Evolutionary conservation across 106 monocot genomes (phyloP).

Genomic region (Iris macrosiphon): DNA sequence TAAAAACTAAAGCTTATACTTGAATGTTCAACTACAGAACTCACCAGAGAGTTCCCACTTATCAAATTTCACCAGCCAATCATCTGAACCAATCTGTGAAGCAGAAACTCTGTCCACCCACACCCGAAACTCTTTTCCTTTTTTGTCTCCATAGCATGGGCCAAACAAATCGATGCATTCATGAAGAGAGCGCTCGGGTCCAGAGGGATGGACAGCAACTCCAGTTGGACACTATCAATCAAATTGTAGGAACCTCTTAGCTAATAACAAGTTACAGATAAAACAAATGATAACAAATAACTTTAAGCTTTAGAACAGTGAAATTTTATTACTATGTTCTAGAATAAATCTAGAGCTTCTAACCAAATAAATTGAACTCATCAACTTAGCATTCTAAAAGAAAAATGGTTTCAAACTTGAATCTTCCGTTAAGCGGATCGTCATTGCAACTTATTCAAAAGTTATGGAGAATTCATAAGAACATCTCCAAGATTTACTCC

Average conservation of each 20-base stretch:
- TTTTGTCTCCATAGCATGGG: conserved; percentile 50
- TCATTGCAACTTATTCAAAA: no score
- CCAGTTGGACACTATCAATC: conserved; percentile 8
- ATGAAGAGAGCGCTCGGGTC: conserved; percentile 46
- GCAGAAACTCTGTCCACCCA: conserved; percentile 74
- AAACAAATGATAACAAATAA: background rate
- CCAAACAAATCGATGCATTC: conserved; percentile 40
- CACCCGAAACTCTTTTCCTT: conserved; percentile 49
- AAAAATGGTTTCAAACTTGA: no score
- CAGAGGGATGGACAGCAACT: conserved; percentile 59
- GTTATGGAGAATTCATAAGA: no score
- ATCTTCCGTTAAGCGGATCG: no score
- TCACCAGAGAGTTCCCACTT: conserved; percentile 83
- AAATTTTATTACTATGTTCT: background rate
- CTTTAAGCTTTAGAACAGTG: background rate
- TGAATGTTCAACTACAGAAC: conserved; percentile 9
- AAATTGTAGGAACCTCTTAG: background rate
- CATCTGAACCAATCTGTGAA: conserved; percentile 37
- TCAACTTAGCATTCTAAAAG: conserved; percentile 1
- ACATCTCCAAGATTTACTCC: no score
- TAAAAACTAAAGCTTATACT: background rate
- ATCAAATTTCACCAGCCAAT: conserved; percentile 80
- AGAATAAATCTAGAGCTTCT: background rate
- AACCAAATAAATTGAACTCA: background rate
- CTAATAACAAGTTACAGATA: background rate